Base-by-base conservation (phyloP, 2,329 filamentous ascomycete genomes). In the Plenodomus lindquistii region DNA sequence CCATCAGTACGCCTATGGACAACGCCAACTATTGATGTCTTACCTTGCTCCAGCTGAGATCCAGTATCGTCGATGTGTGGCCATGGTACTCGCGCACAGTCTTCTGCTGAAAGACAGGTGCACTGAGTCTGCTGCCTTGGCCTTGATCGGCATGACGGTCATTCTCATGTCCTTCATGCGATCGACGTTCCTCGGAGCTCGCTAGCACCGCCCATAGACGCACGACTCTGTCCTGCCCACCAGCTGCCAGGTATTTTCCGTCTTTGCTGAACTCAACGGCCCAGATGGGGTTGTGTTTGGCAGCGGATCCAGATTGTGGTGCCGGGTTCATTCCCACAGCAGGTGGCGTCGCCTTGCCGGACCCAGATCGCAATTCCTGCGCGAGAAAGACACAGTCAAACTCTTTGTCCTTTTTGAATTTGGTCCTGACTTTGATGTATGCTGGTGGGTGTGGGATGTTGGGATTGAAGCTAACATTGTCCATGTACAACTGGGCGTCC, bases 41-140 rank as follows among this genome's bases (percentile, higher is more conserved):
- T 45, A 82, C 80, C 74, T 97, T 99, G 77, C 93, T 97, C 94
- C 94, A 99, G 70, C 90, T 96, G 50, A 99, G 72, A 67, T 96
- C 93, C 56, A 99, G 76, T 5, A 99, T 85, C 59, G 95, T 92
- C 15, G 88, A 86, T 0, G 84, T 87, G 67, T 99, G 94, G 4
- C 91, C 92, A 44, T 82, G 76, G 57, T 94, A 97, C 65, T 96
- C 88, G 46, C 86, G 83, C 9, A 89, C 71, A 0, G 92, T 89
- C 63, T 89, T 88, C 41, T 84, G 83, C 55, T 85, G 85, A 67
- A 99, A 97, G 1, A 99, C 93, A 2, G 93, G 93, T 1, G 94
- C 93, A 60, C 89, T 95, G 39, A 97, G 77, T 54, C 84, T 85
- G 56, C 87, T 83, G 20, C 78, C 75, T 13, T 77, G 73, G 9